A percentile compares a stretch with the other conserved stretches of the same genome.
These are phyloP conservation scores for Angophora floribunda DNA, from an alignment of 345 rosid species.

Conservation along the genomic window DNA sequence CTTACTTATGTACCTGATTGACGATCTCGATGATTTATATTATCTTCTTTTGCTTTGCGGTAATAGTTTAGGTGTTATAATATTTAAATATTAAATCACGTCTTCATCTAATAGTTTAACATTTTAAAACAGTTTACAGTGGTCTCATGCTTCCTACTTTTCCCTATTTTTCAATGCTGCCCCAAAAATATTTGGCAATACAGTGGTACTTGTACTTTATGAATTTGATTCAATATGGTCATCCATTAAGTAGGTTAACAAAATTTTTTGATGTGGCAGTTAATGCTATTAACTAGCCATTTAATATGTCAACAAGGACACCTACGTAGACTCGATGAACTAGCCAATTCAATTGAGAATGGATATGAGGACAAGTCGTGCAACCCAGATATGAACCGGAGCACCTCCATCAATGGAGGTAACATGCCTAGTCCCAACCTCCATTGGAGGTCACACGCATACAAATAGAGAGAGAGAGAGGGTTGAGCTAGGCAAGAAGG, in stretches of 20 bases:
- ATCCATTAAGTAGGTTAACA: too few species aligned
- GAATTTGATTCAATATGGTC: too few species aligned
- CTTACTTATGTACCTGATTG: too few species aligned
- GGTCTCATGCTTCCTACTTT: accelerated
- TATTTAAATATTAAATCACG: too few species aligned
- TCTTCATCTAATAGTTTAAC: too few species aligned
- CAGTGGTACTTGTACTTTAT: too few species aligned
- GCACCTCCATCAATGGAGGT: neutral
- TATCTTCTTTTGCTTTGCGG: too few species aligned
- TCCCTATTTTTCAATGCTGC: too few species aligned
- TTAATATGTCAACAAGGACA: neutral
- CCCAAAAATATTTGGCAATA: too few species aligned
- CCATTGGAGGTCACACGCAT: neutral
- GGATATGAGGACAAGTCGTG: neutral
- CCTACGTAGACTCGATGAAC: neutral
- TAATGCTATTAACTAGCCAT: neutral
- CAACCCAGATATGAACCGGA: neutral
- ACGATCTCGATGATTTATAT: too few species aligned
- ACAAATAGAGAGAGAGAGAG: neutral
- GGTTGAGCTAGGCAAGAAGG: neutral
- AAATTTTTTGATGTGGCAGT: too few species aligned
- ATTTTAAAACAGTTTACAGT: accelerated
- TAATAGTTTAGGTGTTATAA: too few species aligned
- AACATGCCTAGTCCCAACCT: neutral
- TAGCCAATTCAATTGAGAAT: neutral